A percentile compares a stretch with the other conserved stretches of the same genome.
Evolutionary conservation across 2,329 filamentous ascomycete species (phyloP).

Genomic region (Pseudopyricularia cyperi): DNA sequence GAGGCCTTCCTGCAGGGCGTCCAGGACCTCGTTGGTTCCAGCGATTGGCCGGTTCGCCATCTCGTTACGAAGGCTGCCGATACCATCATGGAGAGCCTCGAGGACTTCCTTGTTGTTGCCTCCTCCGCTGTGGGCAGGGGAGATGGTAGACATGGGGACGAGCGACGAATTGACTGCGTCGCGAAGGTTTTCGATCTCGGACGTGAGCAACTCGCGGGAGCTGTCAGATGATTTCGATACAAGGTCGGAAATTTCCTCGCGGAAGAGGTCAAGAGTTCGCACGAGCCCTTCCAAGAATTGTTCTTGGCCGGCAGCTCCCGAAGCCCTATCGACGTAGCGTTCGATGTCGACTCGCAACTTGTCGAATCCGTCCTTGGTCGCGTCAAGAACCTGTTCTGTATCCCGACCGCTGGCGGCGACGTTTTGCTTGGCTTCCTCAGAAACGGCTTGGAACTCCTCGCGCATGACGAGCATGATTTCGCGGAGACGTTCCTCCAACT

Average conservation of each 20-base stretch:
- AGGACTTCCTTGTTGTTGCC: slow-evolving; percentile 52
- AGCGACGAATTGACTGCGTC: slow-evolving; percentile 62
- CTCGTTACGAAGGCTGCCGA: slow-evolving; percentile 64
- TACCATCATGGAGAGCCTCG: slow-evolving; percentile 54
- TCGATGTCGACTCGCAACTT: slow-evolving; percentile 71
- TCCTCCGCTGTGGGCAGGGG: slow-evolving; percentile 22
- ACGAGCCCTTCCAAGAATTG: slow-evolving; percentile 62
- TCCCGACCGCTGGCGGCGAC: slow-evolving; percentile 66
- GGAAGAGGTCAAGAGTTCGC: slow-evolving; percentile 53
- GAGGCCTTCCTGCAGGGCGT: slow-evolving; percentile 80
- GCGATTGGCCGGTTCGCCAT: slow-evolving; percentile 50
- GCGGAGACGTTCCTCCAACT: slow-evolving; percentile 41
- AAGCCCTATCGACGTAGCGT: slow-evolving; percentile 60
- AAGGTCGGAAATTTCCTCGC: slow-evolving; percentile 53
- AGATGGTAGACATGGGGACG: slow-evolving; percentile 26
- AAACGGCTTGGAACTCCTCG: slow-evolving; percentile 45
- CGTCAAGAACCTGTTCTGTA: slow-evolving; percentile 79
- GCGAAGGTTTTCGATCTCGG: slow-evolving; percentile 71
- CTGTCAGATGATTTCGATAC: slow-evolving; percentile 32
- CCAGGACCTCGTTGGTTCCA: slow-evolving; percentile 77
- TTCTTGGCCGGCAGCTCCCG: slow-evolving; percentile 58
- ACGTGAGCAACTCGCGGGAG: slow-evolving; percentile 59
- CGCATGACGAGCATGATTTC: slow-evolving; percentile 53
- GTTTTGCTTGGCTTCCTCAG: slow-evolving; percentile 60
- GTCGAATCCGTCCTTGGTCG: slow-evolving; percentile 77